phyloP scores from a whole-genome alignment of 1,139 yeast genomes.

The Nakaseomyces delphensis region DNA sequence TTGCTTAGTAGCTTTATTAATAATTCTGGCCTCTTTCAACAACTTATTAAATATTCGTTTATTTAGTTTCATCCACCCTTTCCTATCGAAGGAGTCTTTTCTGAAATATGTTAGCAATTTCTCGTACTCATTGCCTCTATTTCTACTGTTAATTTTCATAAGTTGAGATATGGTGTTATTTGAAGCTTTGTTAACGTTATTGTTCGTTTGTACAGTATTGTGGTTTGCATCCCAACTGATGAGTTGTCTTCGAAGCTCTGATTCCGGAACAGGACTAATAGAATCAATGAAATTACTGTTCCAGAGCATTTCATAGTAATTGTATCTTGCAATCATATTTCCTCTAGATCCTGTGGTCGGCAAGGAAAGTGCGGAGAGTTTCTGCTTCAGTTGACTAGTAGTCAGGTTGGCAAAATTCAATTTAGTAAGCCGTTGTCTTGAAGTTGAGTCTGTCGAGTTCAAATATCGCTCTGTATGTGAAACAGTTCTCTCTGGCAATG shows the following conservation, averaged over 20 bases:
- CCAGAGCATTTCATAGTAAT: conserved; percentile 70
- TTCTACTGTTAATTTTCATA: conserved; percentile 20
- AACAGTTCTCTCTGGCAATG: conserved; percentile 1
- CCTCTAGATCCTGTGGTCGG: conserved; percentile 55
- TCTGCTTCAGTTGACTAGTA: conserved; percentile 53
- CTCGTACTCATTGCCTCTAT: conserved; percentile 15
- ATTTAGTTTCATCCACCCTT: conserved; percentile 45
- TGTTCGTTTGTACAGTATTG: conserved; percentile 14
- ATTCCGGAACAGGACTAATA: conserved; percentile 52
- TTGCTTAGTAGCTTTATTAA: background rate
- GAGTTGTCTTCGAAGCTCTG: conserved; percentile 47
- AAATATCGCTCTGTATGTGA: conserved; percentile 22
- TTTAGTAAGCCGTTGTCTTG: conserved; percentile 39
- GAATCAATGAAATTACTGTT: conserved; percentile 73
- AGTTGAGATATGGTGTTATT: conserved; percentile 19
- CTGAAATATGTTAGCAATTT: conserved; percentile 22
- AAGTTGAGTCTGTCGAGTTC: conserved; percentile 17
- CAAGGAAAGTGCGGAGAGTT: conserved; percentile 45
- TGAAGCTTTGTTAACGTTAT: conserved; percentile 11
- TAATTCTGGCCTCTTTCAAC: conserved; percentile 39
- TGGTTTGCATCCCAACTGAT: conserved; percentile 57
- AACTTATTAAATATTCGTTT: conserved; percentile 45
- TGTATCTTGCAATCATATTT: conserved; percentile 61
- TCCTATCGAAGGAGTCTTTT: conserved; percentile 35
- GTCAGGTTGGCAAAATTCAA: conserved; percentile 54